Conservation (phyloP, 768 basidiomycete species). For the Tylopilus vinaceipallidus region DNA sequence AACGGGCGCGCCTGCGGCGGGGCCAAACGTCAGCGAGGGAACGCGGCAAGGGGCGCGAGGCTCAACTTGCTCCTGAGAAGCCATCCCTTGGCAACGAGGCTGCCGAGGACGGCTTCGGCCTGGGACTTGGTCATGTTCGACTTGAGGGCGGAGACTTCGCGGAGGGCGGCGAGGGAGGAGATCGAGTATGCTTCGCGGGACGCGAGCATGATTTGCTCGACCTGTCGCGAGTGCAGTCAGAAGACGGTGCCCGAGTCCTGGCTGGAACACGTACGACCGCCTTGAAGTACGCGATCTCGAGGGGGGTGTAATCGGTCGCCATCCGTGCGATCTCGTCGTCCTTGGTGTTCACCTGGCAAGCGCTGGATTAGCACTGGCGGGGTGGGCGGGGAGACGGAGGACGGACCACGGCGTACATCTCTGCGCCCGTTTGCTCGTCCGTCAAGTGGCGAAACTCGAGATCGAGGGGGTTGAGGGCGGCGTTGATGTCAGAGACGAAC, state of each 20-base stretch:
- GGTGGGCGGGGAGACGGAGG: background rate
- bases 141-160: conserved; percentile 62
- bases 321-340: conserved; percentile 81
- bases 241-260: background rate
- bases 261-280: conserved; percentile 54
- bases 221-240: conserved; percentile 40
- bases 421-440: conserved; percentile 63
- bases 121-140: conserved; percentile 70
- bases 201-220: conserved; percentile 86
- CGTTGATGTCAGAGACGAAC: conserved; percentile 61
- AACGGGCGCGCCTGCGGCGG: conserved; percentile 56
- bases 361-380: background rate
- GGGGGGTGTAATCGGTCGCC: conserved; percentile 77
- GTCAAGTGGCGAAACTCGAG: conserved; percentile 64
- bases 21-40: background rate
- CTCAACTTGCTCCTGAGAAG: conserved; percentile 69
- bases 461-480: conserved; percentile 62
- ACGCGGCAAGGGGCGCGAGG: conserved; percentile 8
- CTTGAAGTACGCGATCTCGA: conserved; percentile 84
- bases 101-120: conserved; percentile 67
- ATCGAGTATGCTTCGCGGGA: conserved; percentile 72
- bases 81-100: conserved; percentile 86
- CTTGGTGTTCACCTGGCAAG: conserved; percentile 68
- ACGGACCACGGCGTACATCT: conserved; percentile 70
- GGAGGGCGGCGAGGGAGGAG: conserved; percentile 72